Conservation (phyloP, 768 basidiomycete species). For the Lyophyllum semitale region DNA sequence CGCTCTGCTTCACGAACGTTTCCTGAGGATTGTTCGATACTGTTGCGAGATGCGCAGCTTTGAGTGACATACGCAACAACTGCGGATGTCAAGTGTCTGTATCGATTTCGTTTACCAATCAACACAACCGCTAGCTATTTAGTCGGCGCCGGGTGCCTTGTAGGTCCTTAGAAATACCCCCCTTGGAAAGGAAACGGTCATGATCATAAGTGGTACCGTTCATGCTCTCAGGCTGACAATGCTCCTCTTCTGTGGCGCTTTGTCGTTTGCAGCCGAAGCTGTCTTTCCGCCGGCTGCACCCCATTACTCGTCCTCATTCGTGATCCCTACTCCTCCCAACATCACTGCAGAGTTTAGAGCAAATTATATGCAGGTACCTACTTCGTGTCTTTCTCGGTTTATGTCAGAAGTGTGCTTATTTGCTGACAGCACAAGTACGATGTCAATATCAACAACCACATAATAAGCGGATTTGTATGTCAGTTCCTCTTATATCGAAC, state of each 20-base stretch:
- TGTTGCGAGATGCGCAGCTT: not conserved
- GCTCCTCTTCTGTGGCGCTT: not conserved
- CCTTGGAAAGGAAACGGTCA: not conserved
- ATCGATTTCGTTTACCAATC: not conserved
- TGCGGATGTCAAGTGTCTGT: not conserved
- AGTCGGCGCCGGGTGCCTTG: not conserved
- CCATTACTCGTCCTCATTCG: slow-evolving; percentile 16
- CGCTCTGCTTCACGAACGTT: too few relatives aligned
- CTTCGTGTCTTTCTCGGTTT: too few relatives aligned
- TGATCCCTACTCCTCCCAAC: slow-evolving; percentile 15
- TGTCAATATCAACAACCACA: slow-evolving; percentile 13
- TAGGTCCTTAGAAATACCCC: not conserved
- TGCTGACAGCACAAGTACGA: slow-evolving; percentile 17
- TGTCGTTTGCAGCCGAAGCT: not conserved
- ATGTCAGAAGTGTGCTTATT: not conserved
- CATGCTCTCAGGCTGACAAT: not conserved
- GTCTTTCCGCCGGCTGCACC: slow-evolving; percentile 11
- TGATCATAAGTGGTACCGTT: not conserved
- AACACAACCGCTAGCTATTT: not conserved
- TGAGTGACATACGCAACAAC: not conserved
- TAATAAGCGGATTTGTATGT: slow-evolving; percentile 17
- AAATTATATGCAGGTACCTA: slow-evolving; percentile 23
- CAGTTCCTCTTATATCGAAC: not conserved
- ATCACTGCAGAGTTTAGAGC: slow-evolving; percentile 19
- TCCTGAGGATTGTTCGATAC: too few relatives aligned